Percentiles rank a stretch among this genome's conserved stretches.
Evolutionary conservation across 495 filamentous ascomycete genomes (phyloP).

Genomic region (Lasiosphaeria hispida): DNA sequence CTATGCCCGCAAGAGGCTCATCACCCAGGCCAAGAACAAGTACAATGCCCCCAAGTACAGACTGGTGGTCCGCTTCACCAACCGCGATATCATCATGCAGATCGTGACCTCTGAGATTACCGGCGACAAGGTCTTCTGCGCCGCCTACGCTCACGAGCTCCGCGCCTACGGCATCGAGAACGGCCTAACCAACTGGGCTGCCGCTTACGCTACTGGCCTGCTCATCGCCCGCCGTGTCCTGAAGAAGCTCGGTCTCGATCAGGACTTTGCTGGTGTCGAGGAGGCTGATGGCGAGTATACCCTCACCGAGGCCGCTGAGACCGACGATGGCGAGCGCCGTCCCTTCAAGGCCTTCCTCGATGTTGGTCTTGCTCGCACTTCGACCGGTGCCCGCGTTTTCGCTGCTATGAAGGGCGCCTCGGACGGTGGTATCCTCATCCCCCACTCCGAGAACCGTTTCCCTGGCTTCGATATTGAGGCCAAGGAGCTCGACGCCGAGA

Average conservation of each 20-base stretch:
- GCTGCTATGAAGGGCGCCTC: conserved; percentile 99
- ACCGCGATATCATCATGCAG: conserved; percentile 97
- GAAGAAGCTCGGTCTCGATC: conserved; percentile 90
- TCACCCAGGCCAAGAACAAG: conserved; percentile 99
- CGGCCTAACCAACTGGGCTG: conserved; percentile 99
- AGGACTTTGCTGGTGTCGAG: conserved; percentile 88
- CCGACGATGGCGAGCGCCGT: conserved; percentile 79
- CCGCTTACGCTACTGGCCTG: conserved; percentile 94
- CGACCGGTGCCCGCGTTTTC: conserved; percentile 97
- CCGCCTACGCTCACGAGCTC: conserved; percentile 97
- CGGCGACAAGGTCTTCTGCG: conserved; percentile 92
- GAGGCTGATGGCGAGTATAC: conserved; percentile 92
- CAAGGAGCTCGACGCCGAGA: conserved; percentile 95
- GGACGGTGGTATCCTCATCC: conserved; percentile 94
- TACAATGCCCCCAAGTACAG: conserved; percentile 99
- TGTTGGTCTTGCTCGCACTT: conserved; percentile 94
- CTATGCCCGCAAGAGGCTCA: conserved; percentile 98
- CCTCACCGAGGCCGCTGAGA: conserved; percentile 87
- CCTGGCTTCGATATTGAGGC: conserved; percentile 94
- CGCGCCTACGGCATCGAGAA: conserved; percentile 94
- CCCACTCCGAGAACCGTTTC: conserved; percentile 99
- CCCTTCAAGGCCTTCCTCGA: conserved; percentile 99
- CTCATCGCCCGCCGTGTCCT: conserved; percentile 95
- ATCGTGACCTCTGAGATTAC: conserved; percentile 95
- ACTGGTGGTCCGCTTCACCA: conserved; percentile 99